Evolutionary conservation across 805 yeast species (phyloP), one percentile per base, ranked within the genome.

Genomic region (Suhomyces prunicola): DNA sequence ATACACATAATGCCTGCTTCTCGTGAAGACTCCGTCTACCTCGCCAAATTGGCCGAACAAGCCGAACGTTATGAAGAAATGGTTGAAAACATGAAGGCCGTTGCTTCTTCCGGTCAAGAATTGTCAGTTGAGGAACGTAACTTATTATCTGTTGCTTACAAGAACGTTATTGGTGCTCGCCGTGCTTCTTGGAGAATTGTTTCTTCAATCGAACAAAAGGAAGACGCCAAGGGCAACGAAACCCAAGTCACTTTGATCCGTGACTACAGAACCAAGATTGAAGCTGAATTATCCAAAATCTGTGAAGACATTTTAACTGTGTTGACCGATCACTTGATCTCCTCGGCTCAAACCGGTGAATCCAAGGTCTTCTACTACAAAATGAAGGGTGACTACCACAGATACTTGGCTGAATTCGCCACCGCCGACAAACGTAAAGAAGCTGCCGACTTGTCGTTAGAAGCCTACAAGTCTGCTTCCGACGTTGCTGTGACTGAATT

Each of bases 131-230:
- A 94, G 79, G 99, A 94, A 80, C 92, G 99, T 77, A 94, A 94
- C 78, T 82, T 93, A 63, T 83, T 93, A 66, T 90, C 97, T 33
- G 98, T 94, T 65, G 99, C 99, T 57, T 93, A 93, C 83, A 93
- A 93, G 79, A 93, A 93, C 70, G 98, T 93, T 53, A 93, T 93
- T 75, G 99, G 99, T 70, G 97, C 98, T 54, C 91, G 98, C 69
- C 92, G 99, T 80, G 98, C 99, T 54, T 90, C 97, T 46, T 94
- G 98, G 98, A 88, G 99, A 84, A 91, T 94, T 69, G 97, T 94
- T 50, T 91, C 97, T 39, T 90, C 97, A 47, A 93, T 93, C 67
- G 99, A 93, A 77, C 97, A 93, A 78, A 92, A 91, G 79, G 98
- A 93, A 79, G 97, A 92, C 76, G 87, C 91, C 64, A 92, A 92